Base-by-base conservation (phyloP, 2,329 filamentous ascomycete genomes). In the Fusarium heterosporum region DNA sequence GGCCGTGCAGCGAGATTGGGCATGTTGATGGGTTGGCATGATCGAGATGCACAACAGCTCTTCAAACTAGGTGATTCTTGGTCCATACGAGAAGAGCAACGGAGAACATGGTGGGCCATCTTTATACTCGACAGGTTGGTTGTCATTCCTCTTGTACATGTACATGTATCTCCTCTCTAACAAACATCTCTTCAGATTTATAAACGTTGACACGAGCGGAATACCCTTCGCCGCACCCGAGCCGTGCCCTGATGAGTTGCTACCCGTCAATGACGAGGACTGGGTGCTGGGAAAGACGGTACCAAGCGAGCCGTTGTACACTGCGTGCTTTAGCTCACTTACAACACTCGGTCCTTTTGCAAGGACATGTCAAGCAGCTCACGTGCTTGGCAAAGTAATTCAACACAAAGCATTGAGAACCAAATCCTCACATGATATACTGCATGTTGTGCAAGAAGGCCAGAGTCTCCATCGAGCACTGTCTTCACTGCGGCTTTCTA, bases 21-120 rank as follows among this genome's bases (percentile, higher is more conserved):
- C 4, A 58, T 46, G 10, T 13, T 55, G 12, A 34, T 58, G 34
- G 36, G 55, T 13, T 34, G 51, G 40, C 50, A 55, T 28, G 52
- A 55, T 8, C 40, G 32, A 25, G 32, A 55, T 26, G 50, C 50
- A 19, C 41, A 55, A 12, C 40, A 58, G 8, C 55, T 58, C 4
- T 58, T 58, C 32, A 45, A 55, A 16, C n/a, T 28, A 17, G 34
- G 40, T 8, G 55, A 58, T 25, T 40, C 50, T n/a, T 58, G 55
- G 55, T 55, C 55, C 8, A 40, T 39, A 10, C 36, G 50, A 12
- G 55, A 58, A 28, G 55, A 58, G 29, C 41, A 58, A 22, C 28
- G 50, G 14, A 22, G 55, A 14, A 55, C 51, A 17, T 58, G 55
- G 55, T 58, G 55, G 55, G 36, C 50, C 16, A 58, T 47, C 12